Evolutionary conservation across 1,284 basidiomycete species (phyloP), one percentile per base, ranked within the genome.

Genomic region (Fomitopsis schrenkii): DNA sequence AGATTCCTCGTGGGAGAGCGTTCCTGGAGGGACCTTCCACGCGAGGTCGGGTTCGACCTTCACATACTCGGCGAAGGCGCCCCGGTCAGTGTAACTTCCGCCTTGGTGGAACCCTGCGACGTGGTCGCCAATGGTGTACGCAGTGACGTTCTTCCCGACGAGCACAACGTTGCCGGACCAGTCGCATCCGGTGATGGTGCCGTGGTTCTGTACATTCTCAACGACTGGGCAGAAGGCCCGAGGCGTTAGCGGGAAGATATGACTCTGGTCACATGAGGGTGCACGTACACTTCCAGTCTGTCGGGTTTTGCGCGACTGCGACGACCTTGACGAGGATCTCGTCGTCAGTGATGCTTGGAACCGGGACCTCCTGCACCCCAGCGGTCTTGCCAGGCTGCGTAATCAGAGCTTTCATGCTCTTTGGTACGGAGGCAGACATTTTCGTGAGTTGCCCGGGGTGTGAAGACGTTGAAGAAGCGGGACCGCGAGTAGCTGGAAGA

Each of bases 11-110:
- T 70, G 64, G 0, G 65, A 65, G n/a, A 69, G 40, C 3, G 66
- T 67, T 17, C 61, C 67, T 3, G 67, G 63, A 3, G 76, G 75
- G 1, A 75, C 69, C 38, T 70, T 69, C 72, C 74, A 75, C 0
- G 71, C 68, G 1, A 75, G 65, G 17, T 72, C 67, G 2, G 68
- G 70, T n/a, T 68, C 62, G 3, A 67, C 68, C 63, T 72, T 74
- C 55, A 77, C 65, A 66, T 79, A 81, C 65, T 82, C 73, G 7
- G 77, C 76, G 63, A 72, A 76, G 8, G 75, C 71, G 62, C 76
- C 75, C 70, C 58, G 68, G 57, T 67, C 67, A 1, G 59, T 55
- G 45, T 60, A 68, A 10, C 33, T 52, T 5, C 62, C 63, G 2
- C 71, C 71, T 19, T 63, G 64, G 12, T 66, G 61, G 54, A 68